Evolutionary conservation across 2,329 filamentous ascomycete species (phyloP), one percentile per base, ranked within the genome.

Genomic region (Curvularia eragrostidis): DNA sequence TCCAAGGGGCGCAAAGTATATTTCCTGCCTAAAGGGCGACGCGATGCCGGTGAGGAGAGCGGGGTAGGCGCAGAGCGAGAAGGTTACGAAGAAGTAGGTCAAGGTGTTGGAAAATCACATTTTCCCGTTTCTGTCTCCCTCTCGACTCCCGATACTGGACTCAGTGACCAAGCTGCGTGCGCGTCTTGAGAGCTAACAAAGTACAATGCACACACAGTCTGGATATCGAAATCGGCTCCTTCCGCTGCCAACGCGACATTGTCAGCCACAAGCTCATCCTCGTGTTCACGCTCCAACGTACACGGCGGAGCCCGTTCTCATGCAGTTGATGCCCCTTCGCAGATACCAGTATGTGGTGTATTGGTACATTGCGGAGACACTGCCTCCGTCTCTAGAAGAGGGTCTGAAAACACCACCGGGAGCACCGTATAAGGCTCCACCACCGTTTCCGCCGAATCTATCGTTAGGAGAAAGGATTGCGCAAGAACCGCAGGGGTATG

Each of bases 161-260:
- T 13, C 1, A 18, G 23, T 43, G 15, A n/a, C 0, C 8, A 43
- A 13, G n/a, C 26, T 43, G 23, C 7, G 8, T 26, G 12, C 7
- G 8, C 2, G 15, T n/a, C 3, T 8, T 24, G 13, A 23, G 13
- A 26, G 39, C 36, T 53, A 19, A 53, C 10, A 12, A 26, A 18
- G 10, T 34, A 2, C 21, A 15, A 6, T 24, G 15, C 26, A 2
- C n/a, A 53, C 19, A 18, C 9, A 58, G 55, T 58, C 77, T 2
- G 81, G 82, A 19, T 84, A 81, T 64, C 74, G 80, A 41, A 83
- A 83, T 59, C 75, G 82, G 30, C 69, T 83, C 9, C 72, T 84
- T 13, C 80, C 81, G 3, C 64, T 84, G 1, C 79, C 81, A 1
- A 71, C 78, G 1, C 61, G 57, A 19, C 81, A 83, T 59, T 68